Percentiles rank a stretch among this genome's conserved stretches.
Conservation (phyloP, 2,329 filamentous ascomycete genomes). For the Trichoderma semiorbis region DNA sequence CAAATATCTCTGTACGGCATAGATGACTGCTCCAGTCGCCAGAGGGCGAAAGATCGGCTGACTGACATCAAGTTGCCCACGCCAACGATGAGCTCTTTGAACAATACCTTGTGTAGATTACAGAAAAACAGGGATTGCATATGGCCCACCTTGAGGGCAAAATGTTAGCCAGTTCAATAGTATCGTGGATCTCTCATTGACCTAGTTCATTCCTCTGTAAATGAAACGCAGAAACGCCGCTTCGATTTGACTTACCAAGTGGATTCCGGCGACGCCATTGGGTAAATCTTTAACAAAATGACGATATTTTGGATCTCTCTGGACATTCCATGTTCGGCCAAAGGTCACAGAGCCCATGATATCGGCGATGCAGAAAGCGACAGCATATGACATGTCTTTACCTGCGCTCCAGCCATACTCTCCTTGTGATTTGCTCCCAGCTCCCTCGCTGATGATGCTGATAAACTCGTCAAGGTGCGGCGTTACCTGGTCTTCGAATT, state of each 20-base stretch:
- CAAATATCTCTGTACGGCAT: constrained; percentile 18
- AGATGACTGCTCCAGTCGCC: constrained; percentile 13
- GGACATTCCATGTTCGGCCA: constrained; percentile 19
- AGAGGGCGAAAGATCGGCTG: constrained; percentile 9
- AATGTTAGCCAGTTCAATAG: not conserved
- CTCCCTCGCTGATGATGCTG: constrained; percentile 8
- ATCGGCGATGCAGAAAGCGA: constrained; percentile 20
- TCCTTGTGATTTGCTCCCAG: not conserved
- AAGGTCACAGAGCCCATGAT: constrained; percentile 22
- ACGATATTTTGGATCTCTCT: constrained; percentile 15
- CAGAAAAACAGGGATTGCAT: constrained; percentile 20
- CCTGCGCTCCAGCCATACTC: constrained; percentile 16
- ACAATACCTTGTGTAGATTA: constrained; percentile 18
- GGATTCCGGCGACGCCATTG: constrained; percentile 19
- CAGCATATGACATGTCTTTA: constrained; percentile 16
- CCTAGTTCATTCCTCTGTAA: not conserved
- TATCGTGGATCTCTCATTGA: not conserved
- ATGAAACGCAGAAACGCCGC: not conserved
- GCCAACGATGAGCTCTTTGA: constrained; percentile 18
- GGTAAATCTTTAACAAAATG: constrained; percentile 19
- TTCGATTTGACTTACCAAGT: constrained; percentile 5
- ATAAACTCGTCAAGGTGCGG: constrained; percentile 18
- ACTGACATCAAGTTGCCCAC: constrained; percentile 14
- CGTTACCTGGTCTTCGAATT: constrained; percentile 16
- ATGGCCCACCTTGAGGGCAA: constrained; percentile 13